These are phyloP conservation scores for Cruciata laevipes DNA, from an alignment of 257 asterid species.

Conservation along the genomic window DNA sequence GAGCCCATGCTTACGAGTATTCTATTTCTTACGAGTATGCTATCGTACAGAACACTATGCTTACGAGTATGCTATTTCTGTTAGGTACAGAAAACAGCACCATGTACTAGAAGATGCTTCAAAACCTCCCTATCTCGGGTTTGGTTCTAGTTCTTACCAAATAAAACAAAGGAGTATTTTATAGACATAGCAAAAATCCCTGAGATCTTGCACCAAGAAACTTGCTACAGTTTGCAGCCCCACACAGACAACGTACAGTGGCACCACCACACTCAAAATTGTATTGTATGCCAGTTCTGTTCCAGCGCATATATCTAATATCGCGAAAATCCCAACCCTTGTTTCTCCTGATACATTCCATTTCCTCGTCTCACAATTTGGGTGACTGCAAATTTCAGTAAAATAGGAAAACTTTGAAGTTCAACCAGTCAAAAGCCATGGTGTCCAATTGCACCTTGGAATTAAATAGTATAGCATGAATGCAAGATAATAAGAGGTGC, in stretches of 20 bases:
- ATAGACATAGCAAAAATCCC: conserved; percentile 66
- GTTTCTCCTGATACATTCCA: no score
- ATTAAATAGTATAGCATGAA: conserved; percentile 3
- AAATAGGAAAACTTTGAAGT: not conserved
- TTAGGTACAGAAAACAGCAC: not conserved
- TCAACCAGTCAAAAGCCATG: not conserved
- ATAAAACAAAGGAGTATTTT: no score
- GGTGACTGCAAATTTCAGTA: conserved; percentile 49
- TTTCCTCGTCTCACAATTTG: conserved; percentile 96
- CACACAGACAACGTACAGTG: no score
- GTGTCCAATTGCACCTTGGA: not conserved
- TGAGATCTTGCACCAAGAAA: conserved; percentile 97
- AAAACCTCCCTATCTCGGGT: not conserved
- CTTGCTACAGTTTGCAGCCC: no score
- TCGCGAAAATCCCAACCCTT: no score
- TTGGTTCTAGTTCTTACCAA: not conserved
- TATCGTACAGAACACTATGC: no score
- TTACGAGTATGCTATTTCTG: no score
- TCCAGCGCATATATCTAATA: no score
- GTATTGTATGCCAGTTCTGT: no score
- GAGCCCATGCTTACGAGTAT: no score
- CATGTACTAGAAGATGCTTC: not conserved
- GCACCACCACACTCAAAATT: no score
- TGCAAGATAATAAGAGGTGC: not conserved
- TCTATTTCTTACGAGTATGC: no score